A percentile compares a stretch with the other conserved stretches of the same genome.
phyloP scores from a whole-genome alignment of 176 grass and related monocot species.

The Thinopyrum elongatum region DNA sequence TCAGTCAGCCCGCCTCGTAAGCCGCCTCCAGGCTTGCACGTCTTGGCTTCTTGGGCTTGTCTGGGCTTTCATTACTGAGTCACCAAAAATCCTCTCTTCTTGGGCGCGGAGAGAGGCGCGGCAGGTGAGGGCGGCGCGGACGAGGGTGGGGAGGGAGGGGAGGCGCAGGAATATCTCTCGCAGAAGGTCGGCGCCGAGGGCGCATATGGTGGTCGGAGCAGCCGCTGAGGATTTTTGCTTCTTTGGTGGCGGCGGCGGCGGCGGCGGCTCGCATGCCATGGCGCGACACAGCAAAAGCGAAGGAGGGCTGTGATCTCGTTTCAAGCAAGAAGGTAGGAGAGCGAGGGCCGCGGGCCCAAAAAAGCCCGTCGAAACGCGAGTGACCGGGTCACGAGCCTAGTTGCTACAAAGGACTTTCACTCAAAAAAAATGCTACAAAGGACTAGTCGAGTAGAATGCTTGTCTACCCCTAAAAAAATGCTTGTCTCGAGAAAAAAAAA shows the following conservation, averaged over 20 bases:
- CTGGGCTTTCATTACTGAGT: no score
- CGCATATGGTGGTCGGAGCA: background rate
- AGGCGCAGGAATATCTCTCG: background rate
- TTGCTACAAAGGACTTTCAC: background rate
- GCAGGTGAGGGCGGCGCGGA: background rate
- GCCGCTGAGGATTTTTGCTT: background rate
- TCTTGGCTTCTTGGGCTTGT: no score
- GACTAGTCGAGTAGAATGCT: no score
- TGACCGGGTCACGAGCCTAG: background rate
- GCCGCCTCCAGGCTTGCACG: no score
- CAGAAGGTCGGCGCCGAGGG: background rate
- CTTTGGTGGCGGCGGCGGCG: background rate
- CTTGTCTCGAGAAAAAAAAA: no score
- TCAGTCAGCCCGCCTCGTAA: no score
- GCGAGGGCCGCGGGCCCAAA: background rate
- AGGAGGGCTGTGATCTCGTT: background rate
- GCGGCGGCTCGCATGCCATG: background rate
- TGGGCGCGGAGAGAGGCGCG: background rate
- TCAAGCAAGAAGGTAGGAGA: background rate
- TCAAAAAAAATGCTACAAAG: no score
- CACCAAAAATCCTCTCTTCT: no score
- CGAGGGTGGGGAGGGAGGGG: background rate
- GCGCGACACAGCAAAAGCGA: background rate
- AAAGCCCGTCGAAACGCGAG: background rate
- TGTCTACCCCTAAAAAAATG: no score